Evolutionary conservation across 2,329 filamentous ascomycete species (phyloP), one percentile per base, ranked within the genome.

Genomic region (Lasiodiplodia theobromae): DNA sequence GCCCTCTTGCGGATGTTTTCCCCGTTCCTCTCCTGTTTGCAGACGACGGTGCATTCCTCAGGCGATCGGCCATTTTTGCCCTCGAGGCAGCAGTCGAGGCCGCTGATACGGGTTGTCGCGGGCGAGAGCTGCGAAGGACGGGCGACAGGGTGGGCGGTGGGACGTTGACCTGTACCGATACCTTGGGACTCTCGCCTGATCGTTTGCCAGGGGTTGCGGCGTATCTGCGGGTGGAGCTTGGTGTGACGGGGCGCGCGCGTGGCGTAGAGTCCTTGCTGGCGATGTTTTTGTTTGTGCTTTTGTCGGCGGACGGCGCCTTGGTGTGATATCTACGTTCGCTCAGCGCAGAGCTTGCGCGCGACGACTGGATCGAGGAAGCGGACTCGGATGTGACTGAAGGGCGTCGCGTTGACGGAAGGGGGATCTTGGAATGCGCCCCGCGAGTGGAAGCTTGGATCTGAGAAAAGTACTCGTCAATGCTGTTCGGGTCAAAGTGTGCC

Each of bases 311-410:
- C 23, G 77, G 75, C 23, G 77, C 78, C 10, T 71, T 72, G 60
- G 72, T 72, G 37, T 73, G 74, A 71, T 75, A 70, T 38, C 40
- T 68, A 11, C 67, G 69, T 3, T 56, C 52, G 12, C 70, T 69
- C 58, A 71, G 63, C 16, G 68, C 63, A 10, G 70, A 68, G 16
- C 74, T 74, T 60, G 75, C 75, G 53, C 73, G 77, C 6, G 74
- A 73, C 6, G 77, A 79, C 10, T 72, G 74, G n/a, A 71, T 76
- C 21, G 78, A 78, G 3, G 78, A 77, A 66, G 73, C 76, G 18
- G 76, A 77, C 51, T 79, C 77, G 66, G 78, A 80, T 4, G 74
- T 72, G n/a, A 70, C 71, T 66, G 77, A 79, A 69, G 74, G 71
- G 8, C 77, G 77, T 52, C 65, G 65, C 44, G 53, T 4, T 4